A percentile compares a stretch with the other conserved stretches of the same genome.
Evolutionary conservation across 768 basidiomycete genomes (phyloP).

Genomic region (Tylopilus sp.): DNA sequence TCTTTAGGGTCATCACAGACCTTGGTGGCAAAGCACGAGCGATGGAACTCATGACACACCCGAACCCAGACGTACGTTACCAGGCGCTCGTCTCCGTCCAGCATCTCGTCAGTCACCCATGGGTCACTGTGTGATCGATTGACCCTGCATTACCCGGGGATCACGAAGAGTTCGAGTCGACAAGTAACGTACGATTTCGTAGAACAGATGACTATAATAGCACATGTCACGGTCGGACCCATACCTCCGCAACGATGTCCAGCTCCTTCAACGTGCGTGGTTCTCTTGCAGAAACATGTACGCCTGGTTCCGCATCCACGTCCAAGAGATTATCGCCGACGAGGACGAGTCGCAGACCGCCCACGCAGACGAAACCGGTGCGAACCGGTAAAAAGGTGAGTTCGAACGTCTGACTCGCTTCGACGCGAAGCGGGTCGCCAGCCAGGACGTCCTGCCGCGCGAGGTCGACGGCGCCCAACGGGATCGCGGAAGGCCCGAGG

Average conservation of each 20-base stretch:
- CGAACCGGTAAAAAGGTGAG: constrained; percentile 57
- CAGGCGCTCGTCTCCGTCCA: constrained; percentile 89
- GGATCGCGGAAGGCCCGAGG: constrained; percentile 50
- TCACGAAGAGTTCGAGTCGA: not conserved
- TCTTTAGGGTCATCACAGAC: constrained; percentile 68
- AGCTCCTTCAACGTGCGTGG: constrained; percentile 64
- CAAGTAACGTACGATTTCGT: constrained; percentile 5
- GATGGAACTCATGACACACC: constrained; percentile 92
- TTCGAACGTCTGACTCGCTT: constrained; percentile 55
- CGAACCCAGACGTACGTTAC: constrained; percentile 87
- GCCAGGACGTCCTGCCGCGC: constrained; percentile 3
- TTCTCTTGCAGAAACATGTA: constrained; percentile 29
- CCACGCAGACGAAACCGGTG: constrained; percentile 59
- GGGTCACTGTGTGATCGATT: constrained; percentile 46
- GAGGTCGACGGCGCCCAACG: constrained; percentile 44
- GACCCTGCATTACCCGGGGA: not conserved
- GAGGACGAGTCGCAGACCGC: constrained; percentile 70
- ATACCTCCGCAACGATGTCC: constrained; percentile 68
- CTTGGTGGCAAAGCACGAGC: constrained; percentile 83
- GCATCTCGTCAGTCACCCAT: constrained; percentile 86
- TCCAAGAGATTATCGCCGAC: constrained; percentile 51
- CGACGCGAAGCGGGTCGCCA: constrained; percentile 26
- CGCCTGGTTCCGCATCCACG: constrained; percentile 27
- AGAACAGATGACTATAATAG: constrained; percentile 10
- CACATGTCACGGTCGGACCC: constrained; percentile 44